A percentile compares a stretch with the other conserved stretches of the same genome.
Evolutionary conservation across 2,329 filamentous ascomycete genomes (phyloP).

Genomic region (Beauveria rudraprayagi): DNA sequence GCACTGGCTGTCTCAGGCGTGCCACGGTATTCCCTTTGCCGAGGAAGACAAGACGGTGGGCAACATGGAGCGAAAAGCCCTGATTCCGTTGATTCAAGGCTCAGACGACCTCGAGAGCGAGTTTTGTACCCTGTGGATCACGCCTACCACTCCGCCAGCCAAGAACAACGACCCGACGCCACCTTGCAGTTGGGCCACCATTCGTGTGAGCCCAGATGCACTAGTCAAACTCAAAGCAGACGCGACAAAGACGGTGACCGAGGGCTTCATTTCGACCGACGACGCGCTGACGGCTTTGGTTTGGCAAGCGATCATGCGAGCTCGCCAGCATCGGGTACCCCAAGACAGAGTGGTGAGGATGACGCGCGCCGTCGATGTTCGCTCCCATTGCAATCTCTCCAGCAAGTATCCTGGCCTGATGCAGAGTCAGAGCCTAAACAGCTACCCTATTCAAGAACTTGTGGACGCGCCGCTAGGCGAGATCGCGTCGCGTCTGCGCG

Average conservation of each 20-base stretch:
- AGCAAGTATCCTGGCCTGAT: constrained; percentile 39
- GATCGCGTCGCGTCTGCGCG: constrained; percentile 31
- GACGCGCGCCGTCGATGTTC: constrained; percentile 41
- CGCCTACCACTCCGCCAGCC: not conserved
- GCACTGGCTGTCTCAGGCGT: constrained; percentile 40
- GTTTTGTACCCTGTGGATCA: not conserved
- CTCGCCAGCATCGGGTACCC: constrained; percentile 29
- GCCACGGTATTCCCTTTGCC: constrained; percentile 20
- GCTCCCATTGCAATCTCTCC: constrained; percentile 33
- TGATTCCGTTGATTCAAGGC: not conserved
- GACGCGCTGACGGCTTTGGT: not conserved
- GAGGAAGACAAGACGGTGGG: not conserved
- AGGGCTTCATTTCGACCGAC: not conserved
- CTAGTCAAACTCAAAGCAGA: not conserved
- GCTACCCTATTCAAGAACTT: constrained; percentile 21
- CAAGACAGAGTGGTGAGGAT: constrained; percentile 23
- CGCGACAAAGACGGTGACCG: not conserved
- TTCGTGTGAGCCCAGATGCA: not conserved
- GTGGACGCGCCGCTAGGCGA: constrained; percentile 23
- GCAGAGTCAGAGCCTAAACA: constrained; percentile 37
- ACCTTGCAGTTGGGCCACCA: not conserved
- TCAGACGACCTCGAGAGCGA: not conserved
- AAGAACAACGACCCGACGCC: not conserved
- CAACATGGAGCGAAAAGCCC: not conserved
- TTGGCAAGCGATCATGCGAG: constrained; percentile 18